A percentile compares a stretch with the other conserved stretches of the same genome.
phyloP scores from a whole-genome alignment of 352 stramenopile species.

The Albugo laibachii region DNA sequence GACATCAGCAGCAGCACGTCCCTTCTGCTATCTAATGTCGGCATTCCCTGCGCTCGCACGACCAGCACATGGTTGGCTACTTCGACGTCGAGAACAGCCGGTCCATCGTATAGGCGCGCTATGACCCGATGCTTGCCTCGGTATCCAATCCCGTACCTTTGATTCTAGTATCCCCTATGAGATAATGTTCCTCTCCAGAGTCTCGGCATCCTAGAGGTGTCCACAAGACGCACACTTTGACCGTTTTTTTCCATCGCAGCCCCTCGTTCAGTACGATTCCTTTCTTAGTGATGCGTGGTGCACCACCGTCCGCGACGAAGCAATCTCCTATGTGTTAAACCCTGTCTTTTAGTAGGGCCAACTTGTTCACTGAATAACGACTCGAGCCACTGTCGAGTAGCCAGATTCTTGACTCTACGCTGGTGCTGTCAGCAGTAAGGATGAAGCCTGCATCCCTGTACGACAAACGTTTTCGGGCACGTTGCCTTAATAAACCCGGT shows the following conservation, averaged over 20 bases:
- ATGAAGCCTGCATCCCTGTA: not conserved
- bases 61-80: too few relatives aligned
- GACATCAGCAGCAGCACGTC: too few relatives aligned
- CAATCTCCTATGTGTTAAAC: not conserved
- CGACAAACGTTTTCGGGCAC: not conserved
- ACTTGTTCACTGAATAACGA: not conserved
- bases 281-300: not conserved
- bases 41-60: too few relatives aligned
- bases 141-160: not conserved
- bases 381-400: not conserved
- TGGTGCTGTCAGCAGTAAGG: not conserved
- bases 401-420: not conserved
- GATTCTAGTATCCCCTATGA: not conserved
- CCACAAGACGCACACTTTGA: not conserved
- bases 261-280: not conserved
- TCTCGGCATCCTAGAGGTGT: not conserved
- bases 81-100: too few relatives aligned
- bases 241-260: not conserved
- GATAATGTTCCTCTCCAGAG: not conserved
- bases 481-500: too few relatives aligned
- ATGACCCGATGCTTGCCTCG: too few relatives aligned
- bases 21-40: too few relatives aligned
- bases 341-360: not conserved
- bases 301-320: not conserved
- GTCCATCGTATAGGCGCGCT: too few relatives aligned